Evolutionary conservation across 2,329 filamentous ascomycete species (phyloP), one percentile per base, ranked within the genome.

Genomic region (Beauveria scarabaeidicola): DNA sequence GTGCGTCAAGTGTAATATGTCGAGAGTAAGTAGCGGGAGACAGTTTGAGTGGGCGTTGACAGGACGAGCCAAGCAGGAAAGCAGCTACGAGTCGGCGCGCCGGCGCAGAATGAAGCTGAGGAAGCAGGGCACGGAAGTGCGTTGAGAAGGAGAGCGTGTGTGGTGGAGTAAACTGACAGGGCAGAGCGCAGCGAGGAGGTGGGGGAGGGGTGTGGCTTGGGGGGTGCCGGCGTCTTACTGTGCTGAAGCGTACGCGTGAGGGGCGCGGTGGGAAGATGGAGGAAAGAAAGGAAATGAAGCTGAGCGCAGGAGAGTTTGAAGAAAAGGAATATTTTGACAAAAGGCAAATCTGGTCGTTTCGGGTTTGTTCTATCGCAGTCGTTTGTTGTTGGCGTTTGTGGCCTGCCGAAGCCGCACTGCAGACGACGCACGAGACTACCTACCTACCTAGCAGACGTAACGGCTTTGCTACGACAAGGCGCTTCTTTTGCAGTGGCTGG

Each of bases 41-140:
- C 36, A 38, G 32, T 13, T 17, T 51, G 46, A 51, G 44, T 51
- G 46, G 36, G n/a, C 36, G 55, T 50, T 29, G 36, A 53, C 15
- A 46, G 46, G 27, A 47, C 13, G 46, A 25, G 41, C 27, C 8
- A 47, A 38, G 41, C 32, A 53, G 19, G 32, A 40, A 50, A 58
- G 40, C 25, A 54, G 54, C 19, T 23, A 41, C n/a, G 32, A 54
- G 43, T 29, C 23, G 47, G 27, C 32, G 47, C 41, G 59, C 50
- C 59, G 54, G 59, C 59, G 59, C 59, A 61, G 59, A 58, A 40
- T 53, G 44, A 61, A 61, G 60, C 50, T 58, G 60, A 53, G 60
- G 27, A 57, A 41, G 60, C 59, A 61, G 60, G 60, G 54, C 60
- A 58, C 54, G 40, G 54, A 61, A 50, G 32, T 58, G 60, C 54